These are phyloP conservation scores for Thecaphora thlaspeos DNA, from an alignment of 1,284 basidiomycete genomes.

Conservation along the genomic window DNA sequence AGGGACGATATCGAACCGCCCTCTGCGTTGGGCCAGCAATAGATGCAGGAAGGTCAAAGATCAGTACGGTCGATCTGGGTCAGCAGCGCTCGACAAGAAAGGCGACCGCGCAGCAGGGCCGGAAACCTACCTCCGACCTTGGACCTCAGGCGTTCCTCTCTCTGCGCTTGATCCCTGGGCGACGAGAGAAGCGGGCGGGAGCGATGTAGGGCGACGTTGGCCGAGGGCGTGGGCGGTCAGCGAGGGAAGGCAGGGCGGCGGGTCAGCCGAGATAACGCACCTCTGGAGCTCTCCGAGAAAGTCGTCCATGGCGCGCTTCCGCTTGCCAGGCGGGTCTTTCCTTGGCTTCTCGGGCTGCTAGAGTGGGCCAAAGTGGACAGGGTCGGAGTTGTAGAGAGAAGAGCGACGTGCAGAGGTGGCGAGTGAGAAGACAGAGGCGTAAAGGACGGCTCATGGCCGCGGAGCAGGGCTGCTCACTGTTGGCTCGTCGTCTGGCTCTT, in stretches of 20 bases:
- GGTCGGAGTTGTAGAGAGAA: no score
- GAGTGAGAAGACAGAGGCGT: not conserved
- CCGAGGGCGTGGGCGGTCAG: no score
- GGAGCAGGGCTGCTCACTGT: not conserved
- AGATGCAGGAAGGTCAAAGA: no score
- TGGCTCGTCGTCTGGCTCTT: constrained; percentile 18
- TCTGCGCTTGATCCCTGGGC: constrained; percentile 84
- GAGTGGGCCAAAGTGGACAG: no score
- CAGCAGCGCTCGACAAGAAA: no score
- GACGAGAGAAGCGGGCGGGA: no score
- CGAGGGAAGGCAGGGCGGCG: no score
- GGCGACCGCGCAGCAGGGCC: no score
- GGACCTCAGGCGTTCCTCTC: constrained; percentile 72
- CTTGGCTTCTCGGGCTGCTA: constrained; percentile 1
- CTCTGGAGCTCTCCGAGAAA: constrained; percentile 42
- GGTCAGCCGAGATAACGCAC: constrained; percentile 1
- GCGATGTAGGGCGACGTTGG: no score
- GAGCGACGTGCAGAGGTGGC: no score
- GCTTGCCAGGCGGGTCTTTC: constrained; percentile 26
- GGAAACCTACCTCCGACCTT: not conserved
- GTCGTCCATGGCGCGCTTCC: constrained; percentile 36
- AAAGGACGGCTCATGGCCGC: not conserved
- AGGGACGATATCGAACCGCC: constrained; percentile 22
- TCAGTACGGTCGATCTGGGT: no score
- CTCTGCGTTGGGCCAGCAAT: constrained; percentile 12